Percentiles rank a stretch among this genome's conserved stretches.
Evolutionary conservation across 768 basidiomycete species (phyloP).

Genomic region (Collybia nuda): DNA sequence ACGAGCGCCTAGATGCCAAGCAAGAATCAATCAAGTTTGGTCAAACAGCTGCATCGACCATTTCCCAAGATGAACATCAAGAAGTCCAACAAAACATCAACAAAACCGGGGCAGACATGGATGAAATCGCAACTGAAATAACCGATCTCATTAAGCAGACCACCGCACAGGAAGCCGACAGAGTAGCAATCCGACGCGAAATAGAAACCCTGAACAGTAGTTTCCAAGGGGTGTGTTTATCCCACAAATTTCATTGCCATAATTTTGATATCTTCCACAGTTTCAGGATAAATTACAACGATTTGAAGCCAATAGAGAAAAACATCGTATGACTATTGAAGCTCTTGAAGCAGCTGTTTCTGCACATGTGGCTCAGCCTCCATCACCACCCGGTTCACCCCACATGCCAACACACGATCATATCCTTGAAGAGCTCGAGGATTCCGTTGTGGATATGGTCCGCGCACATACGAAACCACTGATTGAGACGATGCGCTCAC

Average conservation of each 20-base stretch:
- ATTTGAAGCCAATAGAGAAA: conserved; percentile 11
- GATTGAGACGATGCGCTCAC: conserved; percentile 17
- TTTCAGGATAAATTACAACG: conserved; percentile 17
- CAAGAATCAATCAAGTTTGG: conserved; percentile 14
- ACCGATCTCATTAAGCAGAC: conserved; percentile 14
- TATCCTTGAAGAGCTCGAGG: conserved; percentile 20
- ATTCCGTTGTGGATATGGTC: conserved; percentile 21
- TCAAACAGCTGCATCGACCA: not conserved
- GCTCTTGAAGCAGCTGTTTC: conserved; percentile 24
- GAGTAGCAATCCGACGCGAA: not conserved
- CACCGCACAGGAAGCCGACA: conserved; percentile 6
- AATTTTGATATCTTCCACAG: conserved; percentile 8
- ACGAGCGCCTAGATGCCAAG: conserved; percentile 17
- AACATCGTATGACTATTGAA: conserved; percentile 16
- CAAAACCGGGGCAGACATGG: conserved; percentile 18
- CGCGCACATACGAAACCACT: conserved; percentile 20
- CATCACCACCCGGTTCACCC: conserved; percentile 14
- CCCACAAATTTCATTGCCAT: not conserved
- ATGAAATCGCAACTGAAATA: conserved; percentile 17
- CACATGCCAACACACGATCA: conserved; percentile 18
- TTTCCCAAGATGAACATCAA: not conserved
- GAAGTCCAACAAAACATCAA: conserved; percentile 13
- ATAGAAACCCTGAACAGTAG: conserved; percentile 9
- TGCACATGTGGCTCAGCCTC: conserved; percentile 16
- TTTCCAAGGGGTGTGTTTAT: conserved; percentile 9